Evolutionary conservation across 2,329 filamentous ascomycete genomes (phyloP), one percentile per base, ranked within the genome.

Genomic region (Cladophialophora psammophila): DNA sequence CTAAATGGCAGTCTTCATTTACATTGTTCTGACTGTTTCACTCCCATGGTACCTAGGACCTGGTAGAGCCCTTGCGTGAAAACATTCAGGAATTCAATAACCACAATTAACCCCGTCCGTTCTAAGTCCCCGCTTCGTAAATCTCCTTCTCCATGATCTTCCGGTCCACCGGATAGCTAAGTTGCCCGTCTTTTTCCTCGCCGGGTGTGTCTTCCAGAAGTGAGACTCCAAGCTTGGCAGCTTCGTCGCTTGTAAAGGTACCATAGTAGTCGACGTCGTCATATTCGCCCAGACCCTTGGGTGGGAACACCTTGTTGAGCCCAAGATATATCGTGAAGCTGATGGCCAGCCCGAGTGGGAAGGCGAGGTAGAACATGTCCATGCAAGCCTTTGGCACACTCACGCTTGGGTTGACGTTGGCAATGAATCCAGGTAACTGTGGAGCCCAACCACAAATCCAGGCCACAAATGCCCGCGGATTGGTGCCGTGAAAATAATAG

Each of bases 401-500:
- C 32, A 71, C 60, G 26, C 48, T 67, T 8, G 68, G 60, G 34
- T 71, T 71, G 36, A 72, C 64, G 26, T 58, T 61, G 58, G 70
- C 69, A 34, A 76, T 73, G 60, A 73, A 74, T 15, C 75, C 75
- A 13, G 76, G 73, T n/a, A 78, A 66, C n/a, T 71, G 71, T 42
- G 75, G 73, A 32, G 72, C 71, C 63, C 73, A 74, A 2, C 77
- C 77, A 5, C 77, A 68, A 6, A 79, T 72, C 78, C 80, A 83
- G 2, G 80, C 77, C 2, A 74, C 65, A 50, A 81, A 78, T 2
- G 78, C 78, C 12, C 82, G 75, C 75, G 77, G 81, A 63, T 84
- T 84, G 56, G 82, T 66, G 1, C 81, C 82, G 13, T 77, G 62
- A 55, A 69, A 74, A 72, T 76, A 84, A 70, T 78, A 82, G 67